Evolutionary conservation across 768 basidiomycete species (phyloP).

Genomic region (Macrolepiota dolichaula): DNA sequence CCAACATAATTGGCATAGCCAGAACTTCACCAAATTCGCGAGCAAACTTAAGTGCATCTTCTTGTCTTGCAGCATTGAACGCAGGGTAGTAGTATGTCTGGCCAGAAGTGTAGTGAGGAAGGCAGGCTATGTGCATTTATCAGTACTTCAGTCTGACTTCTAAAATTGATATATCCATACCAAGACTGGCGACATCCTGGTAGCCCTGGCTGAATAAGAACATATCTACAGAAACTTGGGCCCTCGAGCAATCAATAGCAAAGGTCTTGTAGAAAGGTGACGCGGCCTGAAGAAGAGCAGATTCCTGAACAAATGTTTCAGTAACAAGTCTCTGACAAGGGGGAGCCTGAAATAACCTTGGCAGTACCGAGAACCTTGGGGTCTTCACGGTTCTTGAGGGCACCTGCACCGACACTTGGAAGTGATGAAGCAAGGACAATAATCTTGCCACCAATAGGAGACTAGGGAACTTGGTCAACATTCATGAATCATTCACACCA

Average conservation of each 20-base stretch:
- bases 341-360: constrained; percentile 49
- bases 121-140: constrained; percentile 54
- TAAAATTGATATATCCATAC: constrained; percentile 34
- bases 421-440: constrained; percentile 81
- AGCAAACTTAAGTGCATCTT: constrained; percentile 97
- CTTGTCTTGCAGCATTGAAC: constrained; percentile 90
- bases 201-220: constrained; percentile 94
- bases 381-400: constrained; percentile 95
- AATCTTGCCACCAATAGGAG: constrained; percentile 93
- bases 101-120: constrained; percentile 97
- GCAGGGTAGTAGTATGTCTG: constrained; percentile 98
- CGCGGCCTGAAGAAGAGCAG: constrained; percentile 87
- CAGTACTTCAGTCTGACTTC: not conserved
- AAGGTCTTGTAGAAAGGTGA: constrained; percentile 97
- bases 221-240: constrained; percentile 98
- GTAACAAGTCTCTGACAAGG: not conserved
- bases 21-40: constrained; percentile 94
- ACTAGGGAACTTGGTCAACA: constrained; percentile 35
- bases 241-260: constrained; percentile 95
- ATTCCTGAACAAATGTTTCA: constrained; percentile 55
- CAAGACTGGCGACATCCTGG: constrained; percentile 92
- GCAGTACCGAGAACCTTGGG: constrained; percentile 92
- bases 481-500: not conserved
- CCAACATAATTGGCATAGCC: constrained; percentile 92
- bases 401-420: constrained; percentile 85